Evolutionary conservation across 2,329 filamentous ascomycete species (phyloP).

Genomic region (Calonectria pseudoturangicola): DNA sequence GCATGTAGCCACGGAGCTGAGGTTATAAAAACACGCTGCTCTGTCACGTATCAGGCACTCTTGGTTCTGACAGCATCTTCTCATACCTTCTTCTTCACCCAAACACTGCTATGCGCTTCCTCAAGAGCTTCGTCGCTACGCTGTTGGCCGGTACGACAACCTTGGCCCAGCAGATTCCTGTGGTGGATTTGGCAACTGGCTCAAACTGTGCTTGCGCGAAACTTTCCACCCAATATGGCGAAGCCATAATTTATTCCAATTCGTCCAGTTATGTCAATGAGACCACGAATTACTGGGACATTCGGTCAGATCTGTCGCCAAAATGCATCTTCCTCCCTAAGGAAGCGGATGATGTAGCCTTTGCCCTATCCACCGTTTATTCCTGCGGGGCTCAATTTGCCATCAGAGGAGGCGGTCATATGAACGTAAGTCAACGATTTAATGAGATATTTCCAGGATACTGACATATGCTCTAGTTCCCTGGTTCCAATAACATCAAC

Average conservation of each 20-base stretch:
- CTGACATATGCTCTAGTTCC: neutral
- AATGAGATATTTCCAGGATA: neutral
- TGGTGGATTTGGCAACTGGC: conserved; percentile 2
- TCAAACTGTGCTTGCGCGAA: conserved; percentile 20
- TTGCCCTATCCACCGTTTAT: neutral
- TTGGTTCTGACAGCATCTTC: neutral
- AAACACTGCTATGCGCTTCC: neutral
- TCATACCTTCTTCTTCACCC: neutral
- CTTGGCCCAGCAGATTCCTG: neutral
- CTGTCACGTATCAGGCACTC: neutral
- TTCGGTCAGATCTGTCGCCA: conserved; percentile 11
- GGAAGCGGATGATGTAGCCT: conserved; percentile 12
- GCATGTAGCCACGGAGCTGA: neutral
- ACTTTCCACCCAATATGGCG: neutral
- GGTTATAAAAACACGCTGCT: neutral
- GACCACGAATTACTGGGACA: conserved; percentile 19
- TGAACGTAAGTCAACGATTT: conserved; percentile 38
- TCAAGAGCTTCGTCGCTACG: neutral
- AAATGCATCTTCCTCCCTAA: conserved; percentile 21
- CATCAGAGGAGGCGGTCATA: conserved; percentile 48
- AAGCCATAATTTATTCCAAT: neutral
- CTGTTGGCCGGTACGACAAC: neutral
- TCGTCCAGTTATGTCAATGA: conserved; percentile 23
- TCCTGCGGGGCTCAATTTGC: conserved; percentile 40
- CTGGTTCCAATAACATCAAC: conserved; percentile 47